Conservation (phyloP, 1,284 basidiomycete genomes). For the Vanrija sp. region DNA sequence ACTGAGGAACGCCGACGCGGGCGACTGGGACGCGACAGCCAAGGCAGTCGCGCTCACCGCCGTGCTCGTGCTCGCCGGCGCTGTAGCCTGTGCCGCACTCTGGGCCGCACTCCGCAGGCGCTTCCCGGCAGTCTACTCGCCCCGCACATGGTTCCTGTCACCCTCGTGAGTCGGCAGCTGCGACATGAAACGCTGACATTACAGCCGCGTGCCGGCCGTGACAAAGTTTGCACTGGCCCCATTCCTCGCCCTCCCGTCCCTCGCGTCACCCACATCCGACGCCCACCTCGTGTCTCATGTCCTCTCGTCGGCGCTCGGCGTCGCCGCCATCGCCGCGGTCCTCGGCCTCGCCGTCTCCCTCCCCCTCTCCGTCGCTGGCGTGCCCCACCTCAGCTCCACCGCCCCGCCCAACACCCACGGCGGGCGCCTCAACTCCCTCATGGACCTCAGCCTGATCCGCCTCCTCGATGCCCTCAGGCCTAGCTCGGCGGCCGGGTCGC, state of each 20-base stretch:
- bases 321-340: slow-evolving; percentile 63
- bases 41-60: no score
- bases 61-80: no score
- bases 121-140: slow-evolving; percentile 22
- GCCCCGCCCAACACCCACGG: slow-evolving; percentile 53
- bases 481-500: slow-evolving; percentile 34
- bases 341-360: slow-evolving; percentile 63
- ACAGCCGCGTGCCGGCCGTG: neutral
- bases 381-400: slow-evolving; percentile 62
- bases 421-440: slow-evolving; percentile 63
- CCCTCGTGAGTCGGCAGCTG: slow-evolving; percentile 21
- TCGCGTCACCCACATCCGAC: slow-evolving; percentile 62
- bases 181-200: neutral
- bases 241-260: slow-evolving; percentile 61
- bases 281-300: slow-evolving; percentile 65
- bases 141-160: slow-evolving; percentile 31
- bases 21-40: no score
- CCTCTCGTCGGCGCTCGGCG: slow-evolving; percentile 61
- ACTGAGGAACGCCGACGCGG: no score
- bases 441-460: slow-evolving; percentile 69
- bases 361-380: slow-evolving; percentile 65
- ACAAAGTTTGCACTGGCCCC: slow-evolving; percentile 57
- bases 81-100: neutral
- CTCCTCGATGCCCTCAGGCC: slow-evolving; percentile 62
- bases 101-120: slow-evolving; percentile 27